A percentile compares a stretch with the other conserved stretches of the same genome.
Conservation (phyloP, 1,139 yeast species). For the Blastobotrys arbuscula region DNA sequence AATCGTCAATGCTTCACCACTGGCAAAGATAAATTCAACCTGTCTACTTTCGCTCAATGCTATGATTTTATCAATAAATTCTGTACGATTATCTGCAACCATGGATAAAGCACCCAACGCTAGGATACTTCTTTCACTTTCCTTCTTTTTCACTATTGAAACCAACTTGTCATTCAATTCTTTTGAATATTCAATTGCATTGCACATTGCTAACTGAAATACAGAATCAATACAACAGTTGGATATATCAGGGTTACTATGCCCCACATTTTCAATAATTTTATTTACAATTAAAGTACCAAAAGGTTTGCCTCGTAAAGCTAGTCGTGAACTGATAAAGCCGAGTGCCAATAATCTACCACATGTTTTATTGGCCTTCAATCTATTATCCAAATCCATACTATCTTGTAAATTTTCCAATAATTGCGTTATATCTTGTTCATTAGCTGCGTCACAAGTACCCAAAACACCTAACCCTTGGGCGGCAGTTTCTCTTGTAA, state of each 20-base stretch:
- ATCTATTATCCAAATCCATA: not conserved
- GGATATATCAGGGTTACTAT: not conserved
- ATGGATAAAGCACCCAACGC: conserved; percentile 54
- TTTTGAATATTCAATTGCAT: not conserved
- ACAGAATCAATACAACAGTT: conserved; percentile 12
- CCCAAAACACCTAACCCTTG: conserved; percentile 52
- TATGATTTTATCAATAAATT: conserved; percentile 44
- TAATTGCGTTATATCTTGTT: conserved; percentile 17
- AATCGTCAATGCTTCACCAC: conserved; percentile 79
- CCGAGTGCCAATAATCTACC: conserved; percentile 13
- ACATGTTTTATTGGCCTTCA: not conserved
- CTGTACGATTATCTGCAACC: conserved; percentile 29
- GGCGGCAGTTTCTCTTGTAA: conserved; percentile 36
- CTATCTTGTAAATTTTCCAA: conserved; percentile 9
- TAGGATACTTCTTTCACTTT: conserved; percentile 54
- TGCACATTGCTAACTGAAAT: conserved; percentile 10
- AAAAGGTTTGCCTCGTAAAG: conserved; percentile 15
- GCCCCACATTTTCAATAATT: not conserved
- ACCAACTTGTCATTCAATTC: conserved; percentile 1
- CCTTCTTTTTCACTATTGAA: conserved; percentile 1
- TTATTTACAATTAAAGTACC: not conserved
- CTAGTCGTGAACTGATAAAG: conserved; percentile 14
- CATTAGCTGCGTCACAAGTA: conserved; percentile 39
- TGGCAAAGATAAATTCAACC: conserved; percentile 64
- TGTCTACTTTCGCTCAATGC: conserved; percentile 66